These are phyloP conservation scores for Oidiodendron maius DNA, from an alignment of 495 filamentous ascomycete genomes.

Conservation along the genomic window DNA sequence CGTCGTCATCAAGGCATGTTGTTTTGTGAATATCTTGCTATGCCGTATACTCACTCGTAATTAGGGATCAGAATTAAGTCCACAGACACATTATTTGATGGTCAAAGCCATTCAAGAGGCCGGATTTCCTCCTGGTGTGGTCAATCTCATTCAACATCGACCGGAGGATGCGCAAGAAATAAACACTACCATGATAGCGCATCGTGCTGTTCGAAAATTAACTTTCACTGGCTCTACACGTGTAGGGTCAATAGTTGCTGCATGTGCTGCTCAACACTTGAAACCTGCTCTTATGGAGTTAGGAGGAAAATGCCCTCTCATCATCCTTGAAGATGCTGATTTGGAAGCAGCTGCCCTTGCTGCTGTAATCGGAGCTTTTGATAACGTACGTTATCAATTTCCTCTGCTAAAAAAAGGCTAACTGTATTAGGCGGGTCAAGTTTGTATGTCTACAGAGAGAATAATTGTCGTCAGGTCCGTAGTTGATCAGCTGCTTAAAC, in stretches of 20 bases:
- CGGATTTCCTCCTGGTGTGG: slow-evolving; percentile 5
- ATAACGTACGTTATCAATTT: slow-evolving; percentile 7
- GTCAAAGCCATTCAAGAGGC: neutral
- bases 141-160: neutral
- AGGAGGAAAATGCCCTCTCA: slow-evolving; percentile 28
- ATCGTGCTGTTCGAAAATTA: neutral
- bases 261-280: slow-evolving; percentile 45
- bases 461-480: slow-evolving; percentile 26
- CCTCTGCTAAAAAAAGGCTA: slow-evolving; percentile 1
- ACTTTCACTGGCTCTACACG: slow-evolving; percentile 33
- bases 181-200: neutral
- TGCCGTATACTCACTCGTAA: no score
- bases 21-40: no score
- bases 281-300: slow-evolving; percentile 48
- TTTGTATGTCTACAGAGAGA: slow-evolving; percentile 35
- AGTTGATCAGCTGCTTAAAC: slow-evolving; percentile 21
- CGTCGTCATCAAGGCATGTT: slow-evolving; percentile 51
- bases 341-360: slow-evolving; percentile 28
- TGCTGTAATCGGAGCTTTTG: slow-evolving; percentile 24
- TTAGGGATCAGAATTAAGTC: neutral
- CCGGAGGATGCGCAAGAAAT: neutral
- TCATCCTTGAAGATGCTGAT: slow-evolving; percentile 29
- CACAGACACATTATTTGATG: slow-evolving; percentile 3
- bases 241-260: slow-evolving; percentile 30
- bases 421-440: slow-evolving; percentile 29